Base-by-base conservation (phyloP, 2,329 filamentous ascomycete genomes). In the Ophiocordyceps camponoti-rufipedis region DNA sequence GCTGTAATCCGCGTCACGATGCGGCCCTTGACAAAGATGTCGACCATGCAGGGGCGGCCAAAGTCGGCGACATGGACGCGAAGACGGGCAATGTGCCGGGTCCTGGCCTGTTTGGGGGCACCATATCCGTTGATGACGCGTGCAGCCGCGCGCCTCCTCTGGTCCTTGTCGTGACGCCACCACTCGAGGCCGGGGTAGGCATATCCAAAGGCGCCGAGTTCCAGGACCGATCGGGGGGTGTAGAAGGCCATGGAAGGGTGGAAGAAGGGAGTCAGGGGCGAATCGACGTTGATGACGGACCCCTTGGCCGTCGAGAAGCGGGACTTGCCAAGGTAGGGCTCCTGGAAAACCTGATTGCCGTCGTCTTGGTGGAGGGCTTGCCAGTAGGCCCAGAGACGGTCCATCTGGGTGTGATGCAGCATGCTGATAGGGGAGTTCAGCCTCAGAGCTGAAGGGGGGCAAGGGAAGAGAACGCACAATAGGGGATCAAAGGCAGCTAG, bases 331-430 rank as follows among this genome's bases (percentile, higher is more conserved):
- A 28, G 41, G 51, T 67, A 67, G 7, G 61, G 56, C 43, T 50
- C 51, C 19, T 46, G 51, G 51, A 67, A 64, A 28, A 62, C 55
- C 44, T 54, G 51, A 47, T 61, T n/a, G n/a, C 35, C 35, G 16
- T 39, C 51, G 41, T 54, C 48, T 23, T 63, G 65, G 45, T 55
- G 52, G 43, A 72, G 62, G 19, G 61, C 62, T 53, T 71, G 64
- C 66, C 65, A 74, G 52, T 71, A 66, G n/a, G 74, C 68, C 60
- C 78, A 80, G 35, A 82, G 64, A 33, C 78, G 71, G 52, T 82
- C 77, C 47, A 82, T 68, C 52, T 82, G 76, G 53, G 67, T 60
- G 60, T 71, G 69, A 48, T 70, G 68, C 18, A 71, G 55, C 66
- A 64, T 67, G 50, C 59, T 61, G 38, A 23, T 23, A 23, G 5